Evolutionary conservation across 805 yeast genomes (phyloP), one percentile per base, ranked within the genome.

Genomic region (Hermanozyma aechmeae): DNA sequence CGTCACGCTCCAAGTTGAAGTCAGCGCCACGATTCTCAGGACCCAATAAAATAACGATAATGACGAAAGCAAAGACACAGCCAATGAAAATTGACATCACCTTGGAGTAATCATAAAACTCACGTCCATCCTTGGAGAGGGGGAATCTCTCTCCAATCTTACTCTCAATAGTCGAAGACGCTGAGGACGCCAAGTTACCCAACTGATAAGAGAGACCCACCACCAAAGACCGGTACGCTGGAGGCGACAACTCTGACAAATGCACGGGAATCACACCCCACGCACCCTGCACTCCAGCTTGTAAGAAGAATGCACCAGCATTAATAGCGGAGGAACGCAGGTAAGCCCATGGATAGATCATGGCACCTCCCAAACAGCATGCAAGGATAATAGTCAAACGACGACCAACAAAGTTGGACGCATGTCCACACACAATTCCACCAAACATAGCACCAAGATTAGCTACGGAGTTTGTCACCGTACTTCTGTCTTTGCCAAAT

Each of bases 71-170:
- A 37, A 71, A 70, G 3, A 75, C 81, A 43, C 76, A 67, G 15
- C 79, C 82, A 55, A 73, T 63, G 48, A 76, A 75, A 30, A 76
- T 76, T 9, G 79, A 69, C 82, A 76, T 76, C 15, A 73, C 77
- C 37, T 60, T 70, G 2, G 73, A 72, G 39, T 76, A 76, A 42
- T 76, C 62, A 38, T 58, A 70, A 23, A 41, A 37, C 3, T 37
- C 39, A 11, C 26, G 35, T 2, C 40, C 44, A 11, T 33, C 39
- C 23, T 51, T 52, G 17, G 43, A 53, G 12, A 53, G 39, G 8
- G 53, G 48, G 58, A 73, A 76, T 23, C 58, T 38, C 38, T 68
- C 71, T 34, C 82, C 82, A 37, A 76, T 65, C 13, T 73, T 71
- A 17, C 77, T 56, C 52, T 76, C 81, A 38, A 76, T 76, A n/a